phyloP scores from a whole-genome alignment of 805 yeast species.

The Ogataea pini region DNA sequence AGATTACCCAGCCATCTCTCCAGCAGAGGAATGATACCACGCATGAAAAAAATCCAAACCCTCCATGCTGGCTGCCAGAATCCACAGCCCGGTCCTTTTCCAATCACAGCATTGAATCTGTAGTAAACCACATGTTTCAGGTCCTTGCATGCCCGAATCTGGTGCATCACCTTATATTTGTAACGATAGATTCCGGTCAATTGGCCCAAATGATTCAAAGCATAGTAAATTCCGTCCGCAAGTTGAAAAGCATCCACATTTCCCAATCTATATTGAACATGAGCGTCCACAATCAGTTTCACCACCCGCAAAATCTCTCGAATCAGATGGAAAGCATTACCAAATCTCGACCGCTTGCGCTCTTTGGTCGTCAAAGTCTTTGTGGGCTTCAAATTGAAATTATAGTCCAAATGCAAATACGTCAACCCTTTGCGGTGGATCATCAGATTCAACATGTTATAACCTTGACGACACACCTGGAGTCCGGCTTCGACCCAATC shows the following conservation, averaged over 20 bases:
- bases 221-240: constrained; percentile 92
- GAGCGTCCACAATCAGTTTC: constrained; percentile 88
- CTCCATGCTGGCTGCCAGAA: constrained; percentile 99
- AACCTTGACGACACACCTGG: constrained; percentile 91
- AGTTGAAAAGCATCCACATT: constrained; percentile 89
- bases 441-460: constrained; percentile 84
- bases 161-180: constrained; percentile 98
- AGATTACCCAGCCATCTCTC: constrained; percentile 96
- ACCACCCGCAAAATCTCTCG: constrained; percentile 85
- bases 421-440: constrained; percentile 91
- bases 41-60: constrained; percentile 87
- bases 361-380: constrained; percentile 96
- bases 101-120: constrained; percentile 79
- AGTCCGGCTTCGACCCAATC: constrained; percentile 99
- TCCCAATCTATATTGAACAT: constrained; percentile 87
- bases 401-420: constrained; percentile 90
- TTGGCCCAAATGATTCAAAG: constrained; percentile 91
- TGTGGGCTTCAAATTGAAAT: constrained; percentile 93
- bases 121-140: constrained; percentile 88
- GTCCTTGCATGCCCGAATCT: constrained; percentile 93
- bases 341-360: constrained; percentile 92
- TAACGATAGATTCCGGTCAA: constrained; percentile 95
- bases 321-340: constrained; percentile 91
- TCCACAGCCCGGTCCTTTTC: constrained; percentile 98
- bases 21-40: constrained; percentile 88